Percentiles rank a stretch among this genome's conserved stretches.
phyloP scores from a whole-genome alignment of 306 rosid genomes.

The Sophora flavescens region DNA sequence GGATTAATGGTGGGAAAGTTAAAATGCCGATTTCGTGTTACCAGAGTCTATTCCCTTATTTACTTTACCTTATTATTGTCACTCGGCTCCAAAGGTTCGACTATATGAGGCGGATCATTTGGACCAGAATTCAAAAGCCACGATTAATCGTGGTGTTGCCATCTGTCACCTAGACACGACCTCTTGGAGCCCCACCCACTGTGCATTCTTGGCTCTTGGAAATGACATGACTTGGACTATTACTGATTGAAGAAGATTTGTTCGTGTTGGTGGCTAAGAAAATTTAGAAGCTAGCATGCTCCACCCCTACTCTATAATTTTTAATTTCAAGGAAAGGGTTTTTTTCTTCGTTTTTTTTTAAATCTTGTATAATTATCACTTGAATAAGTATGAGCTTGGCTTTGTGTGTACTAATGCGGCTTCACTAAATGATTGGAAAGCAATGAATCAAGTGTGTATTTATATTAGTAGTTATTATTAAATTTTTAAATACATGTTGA shows the following conservation, averaged over 20 bases:
- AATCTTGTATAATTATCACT: not conserved
- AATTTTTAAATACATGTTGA: too few relatives aligned
- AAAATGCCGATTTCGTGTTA: conserved; percentile 84
- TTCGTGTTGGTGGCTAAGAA: not conserved
- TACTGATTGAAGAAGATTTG: conserved; percentile 19
- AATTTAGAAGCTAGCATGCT: not conserved
- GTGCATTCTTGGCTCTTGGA: conserved; percentile 78
- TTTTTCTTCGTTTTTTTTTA: not conserved
- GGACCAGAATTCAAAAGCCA: conserved; percentile 62
- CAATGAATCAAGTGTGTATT: not conserved
- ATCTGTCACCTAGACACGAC: conserved; percentile 91
- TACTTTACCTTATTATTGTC: conserved; percentile 90
- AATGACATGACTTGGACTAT: conserved; percentile 83
- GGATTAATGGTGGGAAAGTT: conserved; percentile 71
- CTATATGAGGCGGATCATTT: conserved; percentile 82
- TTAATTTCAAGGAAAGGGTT: not conserved
- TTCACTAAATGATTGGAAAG: not conserved
- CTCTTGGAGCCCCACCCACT: conserved; percentile 80
- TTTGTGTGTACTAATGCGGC: conserved; percentile 1
- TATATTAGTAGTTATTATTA: too few relatives aligned
- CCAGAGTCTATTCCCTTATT: conserved; percentile 80
- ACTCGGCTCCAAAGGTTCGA: conserved; percentile 89
- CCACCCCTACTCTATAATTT: not conserved
- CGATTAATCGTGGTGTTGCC: conserved; percentile 78
- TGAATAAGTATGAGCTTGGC: not conserved